Evolutionary conservation across 1,139 yeast genomes (phyloP).

Genomic region (Meyerozyma guilliermondii): DNA sequence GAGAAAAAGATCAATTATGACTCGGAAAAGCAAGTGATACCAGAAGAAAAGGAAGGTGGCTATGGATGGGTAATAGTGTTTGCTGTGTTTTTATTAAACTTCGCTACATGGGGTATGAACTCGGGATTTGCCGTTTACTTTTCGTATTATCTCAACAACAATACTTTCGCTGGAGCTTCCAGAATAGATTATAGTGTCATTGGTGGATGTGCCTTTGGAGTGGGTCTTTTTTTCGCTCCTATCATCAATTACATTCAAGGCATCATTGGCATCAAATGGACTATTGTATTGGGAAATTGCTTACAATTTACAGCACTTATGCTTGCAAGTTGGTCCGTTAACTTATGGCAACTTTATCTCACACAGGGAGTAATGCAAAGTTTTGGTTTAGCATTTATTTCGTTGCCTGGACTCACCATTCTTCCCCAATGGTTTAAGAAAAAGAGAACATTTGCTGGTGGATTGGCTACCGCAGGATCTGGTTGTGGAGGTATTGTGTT

Average conservation of each 20-base stretch:
- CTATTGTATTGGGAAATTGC: constrained; percentile 39
- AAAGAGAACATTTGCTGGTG: constrained; percentile 52
- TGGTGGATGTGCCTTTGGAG: constrained; percentile 40
- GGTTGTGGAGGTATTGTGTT: constrained; percentile 56
- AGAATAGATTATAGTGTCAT: constrained; percentile 36
- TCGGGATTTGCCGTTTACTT: constrained; percentile 52
- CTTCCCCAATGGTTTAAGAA: constrained; percentile 58
- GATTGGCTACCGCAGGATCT: constrained; percentile 56
- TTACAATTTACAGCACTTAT: constrained; percentile 47
- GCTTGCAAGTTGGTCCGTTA: constrained; percentile 49
- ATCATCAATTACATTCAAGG: constrained; percentile 36
- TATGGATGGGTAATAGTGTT: constrained; percentile 46
- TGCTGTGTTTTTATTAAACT: constrained; percentile 37
- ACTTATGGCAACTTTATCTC: constrained; percentile 48
- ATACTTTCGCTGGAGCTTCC: constrained; percentile 35
- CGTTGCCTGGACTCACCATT: constrained; percentile 40
- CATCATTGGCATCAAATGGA: constrained; percentile 31
- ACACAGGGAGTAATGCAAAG: constrained; percentile 51
- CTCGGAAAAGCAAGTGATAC: constrained; percentile 1
- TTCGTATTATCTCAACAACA: constrained; percentile 34
- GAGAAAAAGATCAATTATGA: neutral
- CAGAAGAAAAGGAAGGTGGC: constrained; percentile 33
- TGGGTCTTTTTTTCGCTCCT: constrained; percentile 33
- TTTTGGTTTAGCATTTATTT: constrained; percentile 42
- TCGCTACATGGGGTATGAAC: constrained; percentile 51